These are phyloP conservation scores for Pichia sp. DNA, from an alignment of 1,139 yeast species.

Conservation along the genomic window DNA sequence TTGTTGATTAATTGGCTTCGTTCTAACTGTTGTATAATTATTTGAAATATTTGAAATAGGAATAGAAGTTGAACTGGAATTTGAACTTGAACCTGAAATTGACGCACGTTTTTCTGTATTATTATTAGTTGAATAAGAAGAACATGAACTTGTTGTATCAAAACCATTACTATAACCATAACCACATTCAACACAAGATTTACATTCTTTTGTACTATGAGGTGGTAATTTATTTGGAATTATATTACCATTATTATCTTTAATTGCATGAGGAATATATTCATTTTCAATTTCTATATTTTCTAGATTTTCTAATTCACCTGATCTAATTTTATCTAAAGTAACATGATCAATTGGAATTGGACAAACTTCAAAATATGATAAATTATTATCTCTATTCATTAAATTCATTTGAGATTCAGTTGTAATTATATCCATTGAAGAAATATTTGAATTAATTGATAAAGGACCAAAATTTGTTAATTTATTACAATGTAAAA, in stretches of 20 bases:
- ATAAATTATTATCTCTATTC: not conserved
- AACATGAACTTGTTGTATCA: slow-evolving; percentile 3
- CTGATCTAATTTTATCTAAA: slow-evolving; percentile 24
- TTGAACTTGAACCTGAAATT: not conserved
- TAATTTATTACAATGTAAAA: slow-evolving; percentile 35
- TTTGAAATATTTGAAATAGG: not conserved
- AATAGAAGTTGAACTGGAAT: not conserved
- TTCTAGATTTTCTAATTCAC: slow-evolving; percentile 23
- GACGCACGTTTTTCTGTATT: not conserved
- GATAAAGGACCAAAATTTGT: slow-evolving; percentile 36
- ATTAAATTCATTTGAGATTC: slow-evolving; percentile 20
- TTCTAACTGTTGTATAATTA: slow-evolving; percentile 1
- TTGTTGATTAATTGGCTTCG: not conserved
- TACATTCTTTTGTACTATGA: slow-evolving; percentile 20
- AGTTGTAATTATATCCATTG: slow-evolving; percentile 25
- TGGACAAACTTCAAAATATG: slow-evolving; percentile 24
- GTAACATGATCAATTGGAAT: slow-evolving; percentile 32
- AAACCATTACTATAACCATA: slow-evolving; percentile 17
- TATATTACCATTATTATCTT: slow-evolving; percentile 4
- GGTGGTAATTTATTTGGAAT: not conserved
- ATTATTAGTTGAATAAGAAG: slow-evolving; percentile 1
- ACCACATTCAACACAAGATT: slow-evolving; percentile 27
- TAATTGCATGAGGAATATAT: slow-evolving; percentile 19
- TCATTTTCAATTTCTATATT: slow-evolving; percentile 25
- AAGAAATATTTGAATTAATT: slow-evolving; percentile 23